Conservation (phyloP, 108 stramenopile genomes). For the Chaetoceros muelleri region DNA sequence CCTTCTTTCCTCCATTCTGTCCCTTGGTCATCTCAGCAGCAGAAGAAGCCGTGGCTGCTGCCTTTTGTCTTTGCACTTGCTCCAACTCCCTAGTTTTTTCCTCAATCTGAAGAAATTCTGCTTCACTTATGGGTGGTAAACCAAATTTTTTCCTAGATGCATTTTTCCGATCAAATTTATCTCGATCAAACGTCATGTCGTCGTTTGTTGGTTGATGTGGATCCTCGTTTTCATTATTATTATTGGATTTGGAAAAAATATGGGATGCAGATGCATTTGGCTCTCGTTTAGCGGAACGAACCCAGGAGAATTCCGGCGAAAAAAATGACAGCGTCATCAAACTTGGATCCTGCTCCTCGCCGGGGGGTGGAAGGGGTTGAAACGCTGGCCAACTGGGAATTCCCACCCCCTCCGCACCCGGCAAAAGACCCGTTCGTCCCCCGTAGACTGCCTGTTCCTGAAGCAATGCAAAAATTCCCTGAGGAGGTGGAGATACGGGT, state of each 20-base stretch:
- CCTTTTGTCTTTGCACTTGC: conserved; percentile 35
- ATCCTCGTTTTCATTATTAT: too few relatives aligned
- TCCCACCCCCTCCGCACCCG: too few relatives aligned
- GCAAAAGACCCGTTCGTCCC: not conserved
- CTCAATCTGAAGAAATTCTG: conserved; percentile 59
- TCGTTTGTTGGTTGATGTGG: too few relatives aligned
- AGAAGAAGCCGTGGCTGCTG: conserved; percentile 12
- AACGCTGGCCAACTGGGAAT: not conserved
- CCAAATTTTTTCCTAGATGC: conserved; percentile 61
- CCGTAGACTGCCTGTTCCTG: conserved; percentile 14
- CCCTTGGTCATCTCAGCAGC: not conserved
- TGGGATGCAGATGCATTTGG: conserved; percentile 1
- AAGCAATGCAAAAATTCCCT: conserved; percentile 56
- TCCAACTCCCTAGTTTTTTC: conserved; percentile 45
- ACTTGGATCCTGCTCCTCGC: not conserved
- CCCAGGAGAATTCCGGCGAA: not conserved
- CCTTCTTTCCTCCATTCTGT: conserved; percentile 30
- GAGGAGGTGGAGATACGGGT: conserved; percentile 33
- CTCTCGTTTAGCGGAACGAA: not conserved
- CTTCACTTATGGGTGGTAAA: conserved; percentile 50
- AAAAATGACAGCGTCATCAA: not conserved
- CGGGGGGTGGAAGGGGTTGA: too few relatives aligned
- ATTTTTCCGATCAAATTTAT: conserved; percentile 57
- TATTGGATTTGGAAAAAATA: conserved; percentile 1
- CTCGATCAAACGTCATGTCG: conserved; percentile 10